Evolutionary conservation across 352 stramenopile species (phyloP).

Genomic region (Bremia lactucae): DNA sequence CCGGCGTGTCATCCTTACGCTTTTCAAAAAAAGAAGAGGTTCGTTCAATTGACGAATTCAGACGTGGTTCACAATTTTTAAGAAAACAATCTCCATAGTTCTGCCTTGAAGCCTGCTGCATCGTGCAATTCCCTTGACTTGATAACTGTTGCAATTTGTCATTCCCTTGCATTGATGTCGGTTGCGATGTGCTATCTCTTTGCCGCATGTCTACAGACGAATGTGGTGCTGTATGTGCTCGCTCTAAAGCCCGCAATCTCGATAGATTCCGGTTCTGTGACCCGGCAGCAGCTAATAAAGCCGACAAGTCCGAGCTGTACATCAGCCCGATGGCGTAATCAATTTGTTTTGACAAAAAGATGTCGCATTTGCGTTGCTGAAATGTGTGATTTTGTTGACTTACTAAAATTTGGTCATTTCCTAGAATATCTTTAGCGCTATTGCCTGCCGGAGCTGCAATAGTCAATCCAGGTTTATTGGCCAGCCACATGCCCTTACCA

Average conservation of each 20-base stretch:
- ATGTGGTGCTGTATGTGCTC: slow-evolving; percentile 14
- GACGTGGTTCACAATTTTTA: no score
- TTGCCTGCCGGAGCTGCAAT: slow-evolving; percentile 10
- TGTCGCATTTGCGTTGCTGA: slow-evolving; percentile 9
- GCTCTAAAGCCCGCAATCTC: slow-evolving; percentile 5
- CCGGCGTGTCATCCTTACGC: no score
- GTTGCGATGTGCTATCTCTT: slow-evolving; percentile 21
- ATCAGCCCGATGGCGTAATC: slow-evolving; percentile 45
- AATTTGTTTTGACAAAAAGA: slow-evolving; percentile 69
- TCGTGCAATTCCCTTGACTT: no score
- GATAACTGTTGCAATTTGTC: no score
- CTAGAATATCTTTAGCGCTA: slow-evolving; percentile 8
- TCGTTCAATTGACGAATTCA: no score
- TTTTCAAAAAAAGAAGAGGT: no score
- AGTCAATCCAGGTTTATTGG: slow-evolving; percentile 24
- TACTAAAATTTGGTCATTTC: slow-evolving; percentile 10
- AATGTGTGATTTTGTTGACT: slow-evolving; percentile 9
- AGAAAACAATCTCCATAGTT: no score
- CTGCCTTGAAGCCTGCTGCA: no score
- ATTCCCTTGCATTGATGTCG: slow-evolving; percentile 35
- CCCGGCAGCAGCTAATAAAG: slow-evolving; percentile 22
- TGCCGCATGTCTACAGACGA: slow-evolving; percentile 6
- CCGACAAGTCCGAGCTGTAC: slow-evolving; percentile 58
- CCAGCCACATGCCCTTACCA: slow-evolving; percentile 75
- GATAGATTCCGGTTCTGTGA: slow-evolving; percentile 4